Conservation (phyloP, 306 rosid genomes). For the Rubus idaeus region DNA sequence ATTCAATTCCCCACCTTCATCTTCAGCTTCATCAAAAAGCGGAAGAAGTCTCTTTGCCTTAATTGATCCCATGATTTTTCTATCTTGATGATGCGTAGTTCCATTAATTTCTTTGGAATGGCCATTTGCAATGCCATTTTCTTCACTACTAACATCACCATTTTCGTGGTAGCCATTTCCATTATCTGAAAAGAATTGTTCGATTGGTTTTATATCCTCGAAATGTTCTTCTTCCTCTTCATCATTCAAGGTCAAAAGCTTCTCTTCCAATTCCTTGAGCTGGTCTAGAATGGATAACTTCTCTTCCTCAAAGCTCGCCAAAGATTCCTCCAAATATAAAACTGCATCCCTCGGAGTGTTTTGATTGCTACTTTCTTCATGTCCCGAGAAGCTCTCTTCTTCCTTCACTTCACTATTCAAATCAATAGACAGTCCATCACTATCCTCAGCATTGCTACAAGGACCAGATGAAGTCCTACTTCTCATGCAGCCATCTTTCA, state of each 20-base stretch:
- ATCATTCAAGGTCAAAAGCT: constrained; percentile 64
- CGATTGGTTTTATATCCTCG: constrained; percentile 40
- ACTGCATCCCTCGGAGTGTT: constrained; percentile 83
- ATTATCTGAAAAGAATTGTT: constrained; percentile 45
- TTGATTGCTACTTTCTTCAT: constrained; percentile 57
- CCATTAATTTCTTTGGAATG: constrained; percentile 60
- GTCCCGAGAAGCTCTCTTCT: constrained; percentile 50
- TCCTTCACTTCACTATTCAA: constrained; percentile 64
- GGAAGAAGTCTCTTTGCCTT: constrained; percentile 76
- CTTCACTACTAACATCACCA: constrained; percentile 32
- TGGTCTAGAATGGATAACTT: constrained; percentile 79
- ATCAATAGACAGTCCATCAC: constrained; percentile 75
- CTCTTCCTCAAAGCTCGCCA: constrained; percentile 85
- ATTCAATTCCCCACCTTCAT: constrained; percentile 50
- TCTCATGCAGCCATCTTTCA: constrained; percentile 56
- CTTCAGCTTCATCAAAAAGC: constrained; percentile 58
- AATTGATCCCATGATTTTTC: constrained; percentile 38
- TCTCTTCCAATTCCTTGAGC: constrained; percentile 78
- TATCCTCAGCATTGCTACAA: constrained; percentile 82
- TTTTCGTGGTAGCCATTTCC: constrained; percentile 69
- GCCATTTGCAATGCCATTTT: constrained; percentile 64
- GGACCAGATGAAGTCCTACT: constrained; percentile 71
- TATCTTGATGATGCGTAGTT: constrained; percentile 55
- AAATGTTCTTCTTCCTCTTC: constrained; percentile 61
- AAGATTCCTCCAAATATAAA: constrained; percentile 67